These are phyloP conservation scores for Fusarium graminum DNA, from an alignment of 2,329 filamentous ascomycete genomes.

Conservation along the genomic window DNA sequence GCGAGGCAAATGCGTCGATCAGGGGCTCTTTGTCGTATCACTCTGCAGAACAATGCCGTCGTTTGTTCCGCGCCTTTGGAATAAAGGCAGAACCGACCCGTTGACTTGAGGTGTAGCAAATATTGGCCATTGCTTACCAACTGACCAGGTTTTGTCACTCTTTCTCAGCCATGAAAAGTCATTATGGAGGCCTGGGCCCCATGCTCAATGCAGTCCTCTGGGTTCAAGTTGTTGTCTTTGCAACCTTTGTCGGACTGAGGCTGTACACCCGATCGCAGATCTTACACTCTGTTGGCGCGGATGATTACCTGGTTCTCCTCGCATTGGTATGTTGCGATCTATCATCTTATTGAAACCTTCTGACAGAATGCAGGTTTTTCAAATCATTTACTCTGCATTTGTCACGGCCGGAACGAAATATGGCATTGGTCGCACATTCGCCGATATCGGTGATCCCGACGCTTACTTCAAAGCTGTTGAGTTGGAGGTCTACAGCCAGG, in stretches of 20 bases:
- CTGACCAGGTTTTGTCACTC: not conserved
- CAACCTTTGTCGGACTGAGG: slow-evolving; percentile 20
- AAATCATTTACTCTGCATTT: slow-evolving; percentile 30
- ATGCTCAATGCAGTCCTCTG: slow-evolving; percentile 31
- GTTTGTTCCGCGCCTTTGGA: too few relatives aligned
- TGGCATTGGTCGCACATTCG: slow-evolving; percentile 20
- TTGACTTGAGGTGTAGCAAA: too few relatives aligned
- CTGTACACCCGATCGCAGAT: slow-evolving; percentile 23
- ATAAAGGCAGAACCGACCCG: too few relatives aligned
- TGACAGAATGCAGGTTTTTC: slow-evolving; percentile 5
- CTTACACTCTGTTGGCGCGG: slow-evolving; percentile 8
- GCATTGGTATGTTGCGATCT: not conserved
- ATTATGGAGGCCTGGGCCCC: slow-evolving; percentile 29
- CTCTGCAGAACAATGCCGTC: too few relatives aligned
- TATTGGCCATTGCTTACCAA: too few relatives aligned
- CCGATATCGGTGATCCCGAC: slow-evolving; percentile 3
- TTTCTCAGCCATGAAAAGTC: slow-evolving; percentile 7
- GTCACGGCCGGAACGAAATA: slow-evolving; percentile 20
- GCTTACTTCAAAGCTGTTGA: slow-evolving; percentile 29
- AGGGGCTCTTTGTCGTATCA: not conserved
- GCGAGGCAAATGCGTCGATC: not conserved
- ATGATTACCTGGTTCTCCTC: slow-evolving; percentile 20
- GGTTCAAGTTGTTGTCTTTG: slow-evolving; percentile 23
- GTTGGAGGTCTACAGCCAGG: slow-evolving; percentile 22
- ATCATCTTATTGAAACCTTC: too few relatives aligned